These are phyloP conservation scores for Stagonosporopsis rhizophila DNA, from an alignment of 2,329 filamentous ascomycete species.

Conservation along the genomic window DNA sequence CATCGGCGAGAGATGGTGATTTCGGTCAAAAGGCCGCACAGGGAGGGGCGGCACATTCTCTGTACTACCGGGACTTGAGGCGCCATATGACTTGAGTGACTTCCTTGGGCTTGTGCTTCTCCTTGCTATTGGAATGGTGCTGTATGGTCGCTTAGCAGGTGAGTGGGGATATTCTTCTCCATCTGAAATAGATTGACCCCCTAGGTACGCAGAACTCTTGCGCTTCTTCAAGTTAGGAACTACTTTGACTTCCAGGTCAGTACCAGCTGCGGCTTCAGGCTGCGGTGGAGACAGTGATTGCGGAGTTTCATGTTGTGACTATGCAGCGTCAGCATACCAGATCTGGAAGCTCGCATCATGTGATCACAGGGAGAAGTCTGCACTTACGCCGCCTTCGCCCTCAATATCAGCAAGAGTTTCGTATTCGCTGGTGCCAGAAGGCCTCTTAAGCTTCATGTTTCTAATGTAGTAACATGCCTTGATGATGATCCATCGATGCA, in stretches of 20 bases:
- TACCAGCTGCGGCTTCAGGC: conserved; percentile 25
- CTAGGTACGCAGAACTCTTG: conserved; percentile 41
- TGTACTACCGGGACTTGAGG: conserved; percentile 28
- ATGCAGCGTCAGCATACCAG: conserved; percentile 26
- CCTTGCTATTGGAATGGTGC: conserved; percentile 34
- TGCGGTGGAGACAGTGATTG: conserved; percentile 38
- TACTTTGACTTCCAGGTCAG: conserved; percentile 32
- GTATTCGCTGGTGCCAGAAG: conserved; percentile 40
- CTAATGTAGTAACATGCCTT: conserved; percentile 50
- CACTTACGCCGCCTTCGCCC: conserved; percentile 32
- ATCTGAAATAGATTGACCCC: conserved; percentile 33
- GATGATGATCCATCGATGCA: conserved; percentile 51
- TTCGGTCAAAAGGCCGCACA: conserved; percentile 28
- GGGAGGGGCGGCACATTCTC: conserved; percentile 40
- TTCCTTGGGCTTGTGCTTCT: conserved; percentile 40
- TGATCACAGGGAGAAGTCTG: conserved; percentile 16
- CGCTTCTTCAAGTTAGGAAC: conserved; percentile 38
- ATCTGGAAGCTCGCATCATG: conserved; percentile 2
- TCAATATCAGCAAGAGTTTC: conserved; percentile 43
- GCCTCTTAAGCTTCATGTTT: conserved; percentile 48
- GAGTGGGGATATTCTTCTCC: conserved; percentile 37
- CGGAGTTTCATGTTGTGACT: conserved; percentile 43
- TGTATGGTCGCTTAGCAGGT: conserved; percentile 40
- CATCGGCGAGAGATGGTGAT: conserved; percentile 28
- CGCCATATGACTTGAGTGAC: conserved; percentile 34